phyloP scores from a whole-genome alignment of 495 filamentous ascomycete species.

The Xylona heveae region DNA sequence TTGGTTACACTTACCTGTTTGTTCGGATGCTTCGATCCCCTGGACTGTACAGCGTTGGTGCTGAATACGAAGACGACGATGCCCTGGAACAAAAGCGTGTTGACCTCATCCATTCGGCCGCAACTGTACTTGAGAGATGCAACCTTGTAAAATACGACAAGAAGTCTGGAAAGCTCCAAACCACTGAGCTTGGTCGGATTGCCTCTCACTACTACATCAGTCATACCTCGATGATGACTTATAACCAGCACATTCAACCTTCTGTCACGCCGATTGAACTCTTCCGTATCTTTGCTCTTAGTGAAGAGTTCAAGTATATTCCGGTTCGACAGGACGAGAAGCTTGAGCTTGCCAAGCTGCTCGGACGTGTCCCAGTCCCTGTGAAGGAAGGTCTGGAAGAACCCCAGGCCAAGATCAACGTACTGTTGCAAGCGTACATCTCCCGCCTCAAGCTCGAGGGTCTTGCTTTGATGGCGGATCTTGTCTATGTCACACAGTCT shows the following conservation, averaged over 20 bases:
- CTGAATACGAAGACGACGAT: slow-evolving; percentile 84
- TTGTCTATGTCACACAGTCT: slow-evolving; percentile 97
- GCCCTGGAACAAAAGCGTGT: slow-evolving; percentile 90
- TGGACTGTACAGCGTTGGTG: slow-evolving; percentile 84
- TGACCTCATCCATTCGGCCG: slow-evolving; percentile 88
- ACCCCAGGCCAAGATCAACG: slow-evolving; percentile 95
- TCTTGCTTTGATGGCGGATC: slow-evolving; percentile 88
- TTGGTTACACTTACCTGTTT: slow-evolving; percentile 96
- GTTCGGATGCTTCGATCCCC: slow-evolving; percentile 95
- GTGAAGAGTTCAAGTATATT: slow-evolving; percentile 98
- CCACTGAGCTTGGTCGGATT: slow-evolving; percentile 86
- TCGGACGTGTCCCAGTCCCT: slow-evolving; percentile 77
- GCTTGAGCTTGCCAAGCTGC: slow-evolving; percentile 78
- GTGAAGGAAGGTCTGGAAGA: slow-evolving; percentile 97
- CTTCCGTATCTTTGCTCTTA: slow-evolving; percentile 93
- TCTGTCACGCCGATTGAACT: slow-evolving; percentile 80
- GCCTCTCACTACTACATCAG: slow-evolving; percentile 98
- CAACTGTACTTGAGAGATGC: slow-evolving; percentile 65
- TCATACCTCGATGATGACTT: slow-evolving; percentile 86
- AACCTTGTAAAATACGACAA: slow-evolving; percentile 90
- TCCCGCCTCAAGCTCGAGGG: slow-evolving; percentile 87
- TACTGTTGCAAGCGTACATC: slow-evolving; percentile 93
- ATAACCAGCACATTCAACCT: slow-evolving; percentile 88
- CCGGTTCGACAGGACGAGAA: slow-evolving; percentile 96
- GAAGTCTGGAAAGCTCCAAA: slow-evolving; percentile 69